These are phyloP conservation scores for Tirmania nivea DNA, from an alignment of 495 filamentous ascomycete species.

Conservation along the genomic window DNA sequence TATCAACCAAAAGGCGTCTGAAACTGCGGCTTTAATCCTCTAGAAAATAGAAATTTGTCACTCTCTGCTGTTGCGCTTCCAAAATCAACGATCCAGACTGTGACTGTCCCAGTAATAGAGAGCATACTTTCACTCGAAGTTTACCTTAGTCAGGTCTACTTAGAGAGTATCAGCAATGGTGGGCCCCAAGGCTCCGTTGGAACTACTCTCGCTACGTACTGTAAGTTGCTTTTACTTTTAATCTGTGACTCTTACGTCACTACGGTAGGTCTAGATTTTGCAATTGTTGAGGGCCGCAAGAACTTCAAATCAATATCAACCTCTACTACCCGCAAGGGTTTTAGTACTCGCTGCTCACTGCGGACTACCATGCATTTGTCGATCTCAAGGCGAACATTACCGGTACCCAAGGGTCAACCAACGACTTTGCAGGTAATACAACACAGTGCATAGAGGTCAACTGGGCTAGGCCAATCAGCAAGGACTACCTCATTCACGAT, in stretches of 20 bases:
- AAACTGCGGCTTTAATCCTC: no score
- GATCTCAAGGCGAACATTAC: constrained; percentile 32
- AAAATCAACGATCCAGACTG: no score
- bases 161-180: constrained; percentile 9
- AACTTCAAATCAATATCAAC: constrained; percentile 37
- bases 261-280: constrained; percentile 17
- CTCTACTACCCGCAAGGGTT: constrained; percentile 37
- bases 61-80: no score
- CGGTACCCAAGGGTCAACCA: constrained; percentile 33
- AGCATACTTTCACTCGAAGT: not conserved
- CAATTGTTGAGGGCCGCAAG: constrained; percentile 23
- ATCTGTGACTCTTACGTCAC: constrained; percentile 21
- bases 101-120: not conserved
- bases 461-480: constrained; percentile 25
- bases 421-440: constrained; percentile 34
- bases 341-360: constrained; percentile 33
- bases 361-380: constrained; percentile 36
- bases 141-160: constrained; percentile 5
- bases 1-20: no score
- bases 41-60: no score
- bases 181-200: constrained; percentile 7
- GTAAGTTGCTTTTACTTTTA: constrained; percentile 17
- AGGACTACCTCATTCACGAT: constrained; percentile 38
- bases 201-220: constrained; percentile 3
- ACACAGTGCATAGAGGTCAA: constrained; percentile 28